Percentiles rank a stretch among this genome's conserved stretches.
These are phyloP conservation scores for Inonotus hispidus DNA, from an alignment of 1,284 basidiomycete genomes.

Conservation along the genomic window DNA sequence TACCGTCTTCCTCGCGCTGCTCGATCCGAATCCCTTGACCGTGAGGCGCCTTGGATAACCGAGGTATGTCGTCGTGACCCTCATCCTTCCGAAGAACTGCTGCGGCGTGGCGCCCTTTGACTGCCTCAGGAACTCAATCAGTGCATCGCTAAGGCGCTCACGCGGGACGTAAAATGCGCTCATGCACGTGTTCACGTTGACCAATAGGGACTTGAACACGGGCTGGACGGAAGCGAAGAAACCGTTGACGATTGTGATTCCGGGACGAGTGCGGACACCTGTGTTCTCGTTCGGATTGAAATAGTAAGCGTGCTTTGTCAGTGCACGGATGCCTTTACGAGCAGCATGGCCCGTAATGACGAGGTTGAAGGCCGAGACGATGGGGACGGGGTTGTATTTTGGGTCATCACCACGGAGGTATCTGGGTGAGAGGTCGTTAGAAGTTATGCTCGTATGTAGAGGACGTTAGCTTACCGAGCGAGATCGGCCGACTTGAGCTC, in stretches of 20 bases:
- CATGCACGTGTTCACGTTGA: conserved; percentile 73
- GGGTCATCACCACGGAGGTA: conserved; percentile 44
- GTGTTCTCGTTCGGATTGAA: conserved; percentile 32
- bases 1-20: conserved; percentile 39
- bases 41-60: conserved; percentile 47
- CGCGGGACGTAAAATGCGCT: conserved; percentile 58
- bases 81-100: conserved; percentile 46
- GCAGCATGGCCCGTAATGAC: conserved; percentile 55
- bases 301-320: conserved; percentile 60
- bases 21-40: conserved; percentile 40
- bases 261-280: conserved; percentile 34
- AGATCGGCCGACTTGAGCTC: conserved; percentile 42
- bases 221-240: conserved; percentile 67
- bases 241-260: conserved; percentile 56
- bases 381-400: conserved; percentile 44
- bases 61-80: conserved; percentile 51
- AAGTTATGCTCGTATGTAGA: neutral
- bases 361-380: conserved; percentile 61
- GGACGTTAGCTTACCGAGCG: conserved; percentile 37
- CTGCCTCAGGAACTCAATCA: conserved; percentile 40
- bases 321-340: conserved; percentile 44
- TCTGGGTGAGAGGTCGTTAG: conserved; percentile 33
- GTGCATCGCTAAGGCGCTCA: conserved; percentile 53
- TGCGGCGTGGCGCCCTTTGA: conserved; percentile 39
- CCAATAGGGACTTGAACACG: conserved; percentile 60